Evolutionary conservation across 2,329 filamentous ascomycete genomes (phyloP), one percentile per base, ranked within the genome.

Genomic region (Colletotrichum euphorbiae): DNA sequence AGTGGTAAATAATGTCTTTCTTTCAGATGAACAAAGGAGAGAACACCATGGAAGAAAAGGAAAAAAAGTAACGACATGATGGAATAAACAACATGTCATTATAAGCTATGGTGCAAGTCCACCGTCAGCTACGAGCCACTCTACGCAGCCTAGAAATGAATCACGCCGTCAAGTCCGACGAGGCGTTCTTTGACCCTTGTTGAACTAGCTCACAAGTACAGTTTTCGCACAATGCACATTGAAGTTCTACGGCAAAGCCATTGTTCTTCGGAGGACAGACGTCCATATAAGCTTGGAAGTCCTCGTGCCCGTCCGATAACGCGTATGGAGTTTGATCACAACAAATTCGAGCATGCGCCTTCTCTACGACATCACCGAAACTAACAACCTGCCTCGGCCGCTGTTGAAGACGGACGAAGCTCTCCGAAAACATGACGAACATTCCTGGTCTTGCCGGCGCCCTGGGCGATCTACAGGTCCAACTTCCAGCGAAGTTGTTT

Each of bases 1-100:
- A 89, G 81, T 89, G 84, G 84, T 87, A 83, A 77, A 43, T 36
- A 6, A 17, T 33, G 19, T 45, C 31, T 6, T n/a, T n/a, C 15
- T 21, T n/a, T 63, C 48, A 19, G n/a, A 21, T 28, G 36, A 19
- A 51, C 19, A 51, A 59, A 13, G 17, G 42, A 54, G 46, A 43
- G 24, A n/a, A 24, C 8, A 56, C 3, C 58, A 45, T 33, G 21
- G 24, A 48, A 24, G 36, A 19, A 68, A 54, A 54, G 3, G 28
- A 69, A 21, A 66, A 65, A 40, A 50, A 55, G n/a, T 48, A 38
- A 65, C 46, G 40, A 66, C 55, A 48, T 66, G 66, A 66, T 60
- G 50, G 33, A 50, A 56, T 43, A 65, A 60, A 6, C 45, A 52
- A 42, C 55, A 55, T 66, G 65, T 64, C 65, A 15, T 15, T 66